Evolutionary conservation across 495 filamentous ascomycete genomes (phyloP), one percentile per base, ranked within the genome.

Genomic region (Poronia punctata): DNA sequence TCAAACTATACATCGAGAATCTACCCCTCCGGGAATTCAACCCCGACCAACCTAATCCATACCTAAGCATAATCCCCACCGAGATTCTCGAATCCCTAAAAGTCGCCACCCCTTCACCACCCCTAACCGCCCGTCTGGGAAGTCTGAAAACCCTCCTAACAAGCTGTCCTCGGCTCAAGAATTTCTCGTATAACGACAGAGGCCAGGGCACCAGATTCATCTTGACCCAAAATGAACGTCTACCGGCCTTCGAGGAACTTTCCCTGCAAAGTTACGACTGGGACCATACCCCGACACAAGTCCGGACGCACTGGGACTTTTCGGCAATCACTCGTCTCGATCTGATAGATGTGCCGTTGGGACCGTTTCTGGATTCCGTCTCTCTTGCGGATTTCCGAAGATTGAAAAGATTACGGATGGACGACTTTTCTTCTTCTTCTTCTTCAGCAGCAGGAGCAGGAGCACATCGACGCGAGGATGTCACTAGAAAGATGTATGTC

Each of bases 251-350:
- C 3, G 28, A 42, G 17, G 48, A 54, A 2, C 41, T 65, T 10
- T 50, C 12, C n/a, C 40, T 65, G 8, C 52, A 44, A 20, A 54
- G 43, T 2, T 65, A 65, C 29, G 45, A 62, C 35, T 65, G 61
- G 61, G 52, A 53, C 7, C 61, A 65, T 25, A 19, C 10, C 14
- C 6, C 23, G 1, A 42, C 35, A 6, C 45, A 18, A 1, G 57
- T 58, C 15, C 33, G 27, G 10, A 39, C 23, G 6, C 57, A 63
- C 29, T 63, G 57, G 55, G 50, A 63, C 26, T 62, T 63, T 28
- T 57, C 57, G 3, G 30, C 25, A 32, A 39, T 65, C 22, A 31
- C 43, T 3, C 45, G 19, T 22, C 37, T 63, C 5, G 35, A 43
- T n/a, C 43, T 65, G 21, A 24, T 55, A 4, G 44, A 54, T 23